These are phyloP conservation scores for Diaporthe sp. DNA, from an alignment of 2,329 filamentous ascomycete species.

Conservation along the genomic window DNA sequence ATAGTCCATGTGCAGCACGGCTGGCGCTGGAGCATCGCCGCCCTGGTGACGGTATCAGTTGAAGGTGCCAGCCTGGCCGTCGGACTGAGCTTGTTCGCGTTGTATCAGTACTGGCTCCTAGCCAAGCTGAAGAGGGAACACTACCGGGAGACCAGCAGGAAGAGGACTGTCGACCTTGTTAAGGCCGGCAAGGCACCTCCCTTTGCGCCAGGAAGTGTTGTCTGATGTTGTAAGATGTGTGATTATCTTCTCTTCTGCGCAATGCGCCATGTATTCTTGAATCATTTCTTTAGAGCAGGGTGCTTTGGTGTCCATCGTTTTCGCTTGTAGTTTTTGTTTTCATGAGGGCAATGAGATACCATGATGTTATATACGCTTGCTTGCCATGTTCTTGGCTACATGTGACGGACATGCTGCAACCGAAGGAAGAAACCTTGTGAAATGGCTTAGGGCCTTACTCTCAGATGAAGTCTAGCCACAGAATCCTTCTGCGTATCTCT, in stretches of 20 bases:
- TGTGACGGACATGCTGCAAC: not conserved
- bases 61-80: constrained; percentile 50
- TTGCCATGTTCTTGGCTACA: not conserved
- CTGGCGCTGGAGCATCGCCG: constrained; percentile 60
- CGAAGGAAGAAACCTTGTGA: not conserved
- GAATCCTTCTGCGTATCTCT: no score
- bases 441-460: not conserved
- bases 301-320: not conserved
- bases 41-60: constrained; percentile 56
- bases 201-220: constrained; percentile 47
- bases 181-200: constrained; percentile 40
- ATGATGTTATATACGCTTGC: not conserved
- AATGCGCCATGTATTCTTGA: constrained; percentile 7
- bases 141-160: constrained; percentile 37
- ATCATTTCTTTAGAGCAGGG: constrained; percentile 1
- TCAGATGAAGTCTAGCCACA: no score
- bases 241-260: constrained; percentile 11
- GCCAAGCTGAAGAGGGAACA: constrained; percentile 50
- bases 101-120: constrained; percentile 51
- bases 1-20: constrained; percentile 63
- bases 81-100: constrained; percentile 48
- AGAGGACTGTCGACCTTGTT: constrained; percentile 31
- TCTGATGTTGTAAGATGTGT: constrained; percentile 36
- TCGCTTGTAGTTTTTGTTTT: not conserved
- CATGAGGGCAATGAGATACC: constrained; percentile 4